Evolutionary conservation across 2,329 filamentous ascomycete genomes (phyloP), one percentile per base, ranked within the genome.

Genomic region (Fusarium oligoseptatum): DNA sequence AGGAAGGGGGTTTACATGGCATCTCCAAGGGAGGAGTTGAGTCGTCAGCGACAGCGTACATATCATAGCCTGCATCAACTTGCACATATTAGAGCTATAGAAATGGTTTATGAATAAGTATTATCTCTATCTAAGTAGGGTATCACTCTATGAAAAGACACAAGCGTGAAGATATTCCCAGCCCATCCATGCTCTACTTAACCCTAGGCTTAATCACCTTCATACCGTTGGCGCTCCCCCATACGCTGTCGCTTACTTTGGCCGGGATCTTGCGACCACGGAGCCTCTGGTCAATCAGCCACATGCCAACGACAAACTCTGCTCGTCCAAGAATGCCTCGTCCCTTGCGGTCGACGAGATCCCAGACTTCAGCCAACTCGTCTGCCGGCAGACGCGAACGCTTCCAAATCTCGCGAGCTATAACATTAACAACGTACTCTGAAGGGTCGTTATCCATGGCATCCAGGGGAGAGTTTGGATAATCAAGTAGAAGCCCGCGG

Each of bases 261-360:
- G 88, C 84, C 0, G 94, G 94, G 22, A 96, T 85, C 85, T 97
- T 97, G 68, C 94, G 85, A 2, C 94, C 94, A 74, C 93, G 91
- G n/a, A 97, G 84, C 69, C 93, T 86, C 85, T 95, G 93, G 81
- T 97, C 94, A 39, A 97, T 89, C 58, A 97, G 83, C 93, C 94
- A 97, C 85, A 94, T 88, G 11, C 94, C 94, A 2, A 96, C 93
- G 0, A 97, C 92, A 81, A 97, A 97, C 83, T 95, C 92, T 65
- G 92, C 88, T 77, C 90, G 89, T 66, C 84, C 85, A 64, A 97
- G 83, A 74, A 88, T 85, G 1, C 92, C 92, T 15, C 83, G 79
- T 1, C 83, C 81, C 8, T 84, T 82, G 2, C 87, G 83, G 78
- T 93, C 92, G 12, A 96, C 94, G 20, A 96, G 84, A 48, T 92